Conservation (phyloP, 345 rosid genomes). For the Pugionium cornutum region DNA sequence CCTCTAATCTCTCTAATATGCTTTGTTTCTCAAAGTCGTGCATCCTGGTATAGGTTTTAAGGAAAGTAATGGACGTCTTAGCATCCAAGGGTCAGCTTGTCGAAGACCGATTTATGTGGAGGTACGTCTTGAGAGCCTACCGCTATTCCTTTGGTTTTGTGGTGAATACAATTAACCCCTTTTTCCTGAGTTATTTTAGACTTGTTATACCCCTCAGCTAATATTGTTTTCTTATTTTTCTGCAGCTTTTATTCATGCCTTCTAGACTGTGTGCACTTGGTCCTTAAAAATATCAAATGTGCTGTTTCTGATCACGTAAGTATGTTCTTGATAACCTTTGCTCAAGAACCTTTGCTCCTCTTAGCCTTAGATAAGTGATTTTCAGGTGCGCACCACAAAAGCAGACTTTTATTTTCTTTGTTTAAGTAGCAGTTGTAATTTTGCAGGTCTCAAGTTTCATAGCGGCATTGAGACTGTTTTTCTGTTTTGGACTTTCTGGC, state of each 20-base stretch:
- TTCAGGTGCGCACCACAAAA: conserved; percentile 11
- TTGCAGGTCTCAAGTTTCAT: conserved; percentile 82
- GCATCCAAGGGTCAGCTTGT: conserved; percentile 57
- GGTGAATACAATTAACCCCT: neutral
- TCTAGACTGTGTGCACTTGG: conserved; percentile 74
- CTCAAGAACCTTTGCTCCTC: conserved; percentile 16
- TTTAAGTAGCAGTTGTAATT: conserved; percentile 17
- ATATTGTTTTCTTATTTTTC: conserved; percentile 5
- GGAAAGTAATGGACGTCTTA: conserved; percentile 80
- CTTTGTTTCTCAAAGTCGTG: conserved; percentile 22
- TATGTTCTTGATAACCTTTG: conserved; percentile 26
- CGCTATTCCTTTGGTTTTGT: conserved; percentile 13
- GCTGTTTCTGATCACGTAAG: conserved; percentile 81
- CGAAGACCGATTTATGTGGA: conserved; percentile 66
- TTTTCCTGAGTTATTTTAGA: conserved; percentile 3
- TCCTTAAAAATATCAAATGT: conserved; percentile 66
- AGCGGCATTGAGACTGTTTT: conserved; percentile 69
- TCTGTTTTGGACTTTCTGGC: conserved; percentile 65
- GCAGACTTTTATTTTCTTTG: conserved; percentile 23
- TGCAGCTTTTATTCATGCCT: conserved; percentile 80
- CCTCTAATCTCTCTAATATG: conserved; percentile 26
- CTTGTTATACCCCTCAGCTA: conserved; percentile 11
- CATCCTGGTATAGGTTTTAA: conserved; percentile 54
- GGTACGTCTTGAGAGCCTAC: conserved; percentile 44
- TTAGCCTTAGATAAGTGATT: conserved; percentile 6